Evolutionary conservation across 768 basidiomycete genomes (phyloP).

Genomic region (Lactarius tabidus): DNA sequence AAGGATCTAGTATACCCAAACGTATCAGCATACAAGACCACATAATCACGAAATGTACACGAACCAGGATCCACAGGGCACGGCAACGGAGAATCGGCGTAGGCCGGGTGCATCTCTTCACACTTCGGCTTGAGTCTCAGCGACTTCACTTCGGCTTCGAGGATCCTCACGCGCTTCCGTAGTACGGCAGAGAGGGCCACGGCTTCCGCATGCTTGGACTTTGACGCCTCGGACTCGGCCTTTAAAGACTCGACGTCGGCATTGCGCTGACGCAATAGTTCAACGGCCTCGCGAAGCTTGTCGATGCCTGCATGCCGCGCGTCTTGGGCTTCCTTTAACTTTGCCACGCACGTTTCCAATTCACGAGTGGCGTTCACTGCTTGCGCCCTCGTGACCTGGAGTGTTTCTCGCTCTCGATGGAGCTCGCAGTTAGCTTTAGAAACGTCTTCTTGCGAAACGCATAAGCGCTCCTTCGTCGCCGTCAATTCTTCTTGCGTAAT

Average conservation of each 20-base stretch:
- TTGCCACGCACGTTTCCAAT: neutral
- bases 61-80: neutral
- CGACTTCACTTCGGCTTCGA: constrained; percentile 8
- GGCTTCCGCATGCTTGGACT: constrained; percentile 2
- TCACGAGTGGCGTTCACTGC: neutral
- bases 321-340: neutral
- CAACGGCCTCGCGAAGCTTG: neutral
- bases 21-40: neutral
- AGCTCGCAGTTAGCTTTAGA: neutral
- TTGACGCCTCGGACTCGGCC: neutral
- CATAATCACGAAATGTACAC: neutral
- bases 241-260: constrained; percentile 6
- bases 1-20: neutral
- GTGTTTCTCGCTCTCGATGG: neutral
- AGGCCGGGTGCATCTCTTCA: neutral
- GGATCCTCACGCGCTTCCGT: constrained; percentile 1
- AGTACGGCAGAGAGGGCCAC: neutral
- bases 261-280: neutral
- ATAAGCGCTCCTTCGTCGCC: neutral
- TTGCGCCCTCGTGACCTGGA: neutral
- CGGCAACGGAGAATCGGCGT: neutral
- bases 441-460: neutral
- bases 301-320: neutral
- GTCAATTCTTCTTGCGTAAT: neutral
- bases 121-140: neutral